Percentiles rank a stretch among this genome's conserved stretches.
Conservation (phyloP, 202 grass and related monocot genomes). For the Dendrocalamus latiflorus region DNA sequence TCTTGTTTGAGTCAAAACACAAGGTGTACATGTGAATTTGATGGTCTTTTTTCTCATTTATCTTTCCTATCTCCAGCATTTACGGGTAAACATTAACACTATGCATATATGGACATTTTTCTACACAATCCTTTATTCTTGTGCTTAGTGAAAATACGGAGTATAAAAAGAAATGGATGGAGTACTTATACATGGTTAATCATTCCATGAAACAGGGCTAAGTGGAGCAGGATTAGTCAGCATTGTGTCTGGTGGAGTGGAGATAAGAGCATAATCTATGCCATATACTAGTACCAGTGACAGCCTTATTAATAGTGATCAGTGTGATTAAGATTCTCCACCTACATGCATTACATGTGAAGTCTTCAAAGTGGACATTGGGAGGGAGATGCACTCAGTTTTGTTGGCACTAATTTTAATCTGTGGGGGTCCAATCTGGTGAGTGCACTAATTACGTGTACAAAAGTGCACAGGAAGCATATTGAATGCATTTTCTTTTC, state of each 20-base stretch:
- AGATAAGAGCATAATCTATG: not conserved
- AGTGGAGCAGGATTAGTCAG: not conserved
- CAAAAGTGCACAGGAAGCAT: not conserved
- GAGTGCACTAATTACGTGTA: not conserved
- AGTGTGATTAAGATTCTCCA: constrained; percentile 28
- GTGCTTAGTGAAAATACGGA: not conserved
- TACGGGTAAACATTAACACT: not conserved
- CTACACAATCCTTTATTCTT: not conserved
- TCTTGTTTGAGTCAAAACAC: not conserved
- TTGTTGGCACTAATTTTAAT: not conserved
- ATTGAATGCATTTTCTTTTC: constrained; percentile 25
- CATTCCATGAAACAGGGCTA: not conserved
- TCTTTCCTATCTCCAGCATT: not conserved
- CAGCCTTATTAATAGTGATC: constrained; percentile 1
- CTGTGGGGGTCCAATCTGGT: not conserved
- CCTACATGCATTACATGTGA: constrained; percentile 30
- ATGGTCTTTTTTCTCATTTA: not conserved
- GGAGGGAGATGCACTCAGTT: not conserved
- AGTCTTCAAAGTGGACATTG: not conserved
- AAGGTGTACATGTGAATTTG: not conserved
- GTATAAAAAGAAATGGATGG: too few relatives aligned
- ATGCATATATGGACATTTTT: not conserved
- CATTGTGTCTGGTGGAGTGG: not conserved
- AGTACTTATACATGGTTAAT: not conserved
- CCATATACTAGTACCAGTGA: not conserved